phyloP scores from a whole-genome alignment of 2,329 filamentous ascomycete genomes.

The Neospermospora avenae region DNA sequence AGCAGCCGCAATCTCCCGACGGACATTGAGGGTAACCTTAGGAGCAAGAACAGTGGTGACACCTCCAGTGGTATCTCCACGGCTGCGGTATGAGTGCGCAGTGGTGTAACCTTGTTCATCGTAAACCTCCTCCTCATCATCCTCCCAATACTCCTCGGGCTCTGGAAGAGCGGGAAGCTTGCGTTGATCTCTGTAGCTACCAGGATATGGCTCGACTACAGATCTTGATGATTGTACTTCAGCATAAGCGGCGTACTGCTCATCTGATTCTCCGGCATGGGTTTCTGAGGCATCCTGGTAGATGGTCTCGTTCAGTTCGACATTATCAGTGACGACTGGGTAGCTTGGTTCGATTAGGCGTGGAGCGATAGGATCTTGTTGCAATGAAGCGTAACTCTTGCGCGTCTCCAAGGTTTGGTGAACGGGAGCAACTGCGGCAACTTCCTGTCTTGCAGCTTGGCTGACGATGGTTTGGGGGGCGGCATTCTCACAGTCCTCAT shows the following conservation, averaged over 20 bases:
- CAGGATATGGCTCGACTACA: background rate
- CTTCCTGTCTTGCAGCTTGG: constrained; percentile 31
- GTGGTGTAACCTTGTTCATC: constrained; percentile 70
- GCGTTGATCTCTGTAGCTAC: constrained; percentile 12
- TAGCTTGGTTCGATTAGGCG: constrained; percentile 29
- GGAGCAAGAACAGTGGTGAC: constrained; percentile 68
- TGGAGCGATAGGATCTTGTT: constrained; percentile 24
- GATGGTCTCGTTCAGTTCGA: constrained; percentile 18
- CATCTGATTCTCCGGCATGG: constrained; percentile 10
- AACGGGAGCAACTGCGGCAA: constrained; percentile 25
- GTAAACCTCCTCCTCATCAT: constrained; percentile 65
- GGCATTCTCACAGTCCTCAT: constrained; percentile 38
- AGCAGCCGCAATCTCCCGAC: constrained; percentile 69
- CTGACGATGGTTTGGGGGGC: constrained; percentile 19
- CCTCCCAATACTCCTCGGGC: constrained; percentile 63
- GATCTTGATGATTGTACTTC: background rate
- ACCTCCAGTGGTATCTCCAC: constrained; percentile 66
- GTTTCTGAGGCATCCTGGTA: constrained; percentile 22
- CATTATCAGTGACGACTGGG: constrained; percentile 8
- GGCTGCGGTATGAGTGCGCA: constrained; percentile 73
- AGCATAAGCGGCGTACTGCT: constrained; percentile 12
- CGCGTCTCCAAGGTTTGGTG: constrained; percentile 31
- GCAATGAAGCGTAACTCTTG: constrained; percentile 30
- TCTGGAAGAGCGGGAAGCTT: constrained; percentile 27
- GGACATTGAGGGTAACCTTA: constrained; percentile 63